Evolutionary conservation across 371 early-diverging fungal genomes (phyloP).

Genomic region (Fennellomyces sp.): DNA sequence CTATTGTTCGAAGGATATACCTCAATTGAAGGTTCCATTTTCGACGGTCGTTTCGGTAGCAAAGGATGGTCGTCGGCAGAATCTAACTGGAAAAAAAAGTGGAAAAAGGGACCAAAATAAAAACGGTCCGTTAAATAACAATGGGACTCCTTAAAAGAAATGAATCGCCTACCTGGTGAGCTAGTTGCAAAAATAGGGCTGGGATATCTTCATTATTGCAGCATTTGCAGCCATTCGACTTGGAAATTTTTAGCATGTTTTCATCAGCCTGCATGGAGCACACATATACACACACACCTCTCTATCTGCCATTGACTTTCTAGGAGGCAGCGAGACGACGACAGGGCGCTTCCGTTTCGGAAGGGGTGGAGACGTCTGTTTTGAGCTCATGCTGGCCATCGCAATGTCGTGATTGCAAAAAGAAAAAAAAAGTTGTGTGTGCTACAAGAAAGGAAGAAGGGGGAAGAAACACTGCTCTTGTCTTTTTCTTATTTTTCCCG

Average conservation of each 20-base stretch:
- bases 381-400: neutral
- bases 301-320: neutral
- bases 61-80: neutral
- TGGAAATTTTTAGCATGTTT: neutral
- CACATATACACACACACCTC: too few species aligned
- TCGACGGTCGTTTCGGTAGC: conserved; percentile 2
- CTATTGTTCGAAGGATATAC: neutral
- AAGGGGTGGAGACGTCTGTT: neutral
- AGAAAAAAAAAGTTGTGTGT: too few species aligned
- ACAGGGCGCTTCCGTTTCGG: neutral
- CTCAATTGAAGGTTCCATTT: conserved; percentile 4
- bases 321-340: conserved; percentile 8
- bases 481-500: neutral
- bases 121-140: conserved; percentile 7
- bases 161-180: neutral
- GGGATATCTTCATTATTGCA: neutral
- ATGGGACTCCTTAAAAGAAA: conserved; percentile 8
- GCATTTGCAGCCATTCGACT: neutral
- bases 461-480: neutral
- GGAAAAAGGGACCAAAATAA: conserved; percentile 6
- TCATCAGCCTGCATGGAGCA: neutral
- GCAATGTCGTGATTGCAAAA: neutral
- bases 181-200: conserved; percentile 3
- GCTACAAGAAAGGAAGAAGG: neutral
- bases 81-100: conserved; percentile 6